These are phyloP conservation scores for Parafenestella ontariensis DNA, from an alignment of 2,329 filamentous ascomycete genomes.

Conservation along the genomic window DNA sequence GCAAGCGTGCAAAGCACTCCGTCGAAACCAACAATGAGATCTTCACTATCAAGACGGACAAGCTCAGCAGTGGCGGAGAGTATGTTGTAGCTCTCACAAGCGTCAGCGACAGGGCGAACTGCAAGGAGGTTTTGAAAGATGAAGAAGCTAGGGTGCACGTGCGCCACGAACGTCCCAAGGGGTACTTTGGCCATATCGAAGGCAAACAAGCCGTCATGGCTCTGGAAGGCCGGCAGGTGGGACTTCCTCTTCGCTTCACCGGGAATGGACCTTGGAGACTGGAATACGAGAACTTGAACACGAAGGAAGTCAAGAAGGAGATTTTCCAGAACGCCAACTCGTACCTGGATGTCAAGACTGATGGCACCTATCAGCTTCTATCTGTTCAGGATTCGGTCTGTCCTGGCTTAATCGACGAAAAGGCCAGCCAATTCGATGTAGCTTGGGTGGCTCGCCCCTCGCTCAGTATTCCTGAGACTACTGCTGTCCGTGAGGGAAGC, in stretches of 20 bases:
- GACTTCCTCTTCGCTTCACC: conserved; percentile 82
- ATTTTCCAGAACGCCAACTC: conserved; percentile 69
- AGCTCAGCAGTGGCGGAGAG: conserved; percentile 81
- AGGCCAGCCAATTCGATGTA: conserved; percentile 78
- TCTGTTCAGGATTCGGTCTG: conserved; percentile 81
- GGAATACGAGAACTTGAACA: conserved; percentile 72
- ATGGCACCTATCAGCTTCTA: conserved; percentile 81
- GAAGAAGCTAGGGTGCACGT: conserved; percentile 86
- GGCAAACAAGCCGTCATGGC: conserved; percentile 77
- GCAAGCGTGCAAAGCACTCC: conserved; percentile 76
- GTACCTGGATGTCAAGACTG: conserved; percentile 67
- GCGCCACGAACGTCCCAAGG: conserved; percentile 85
- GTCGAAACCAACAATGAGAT: conserved; percentile 67
- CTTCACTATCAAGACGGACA: conserved; percentile 77
- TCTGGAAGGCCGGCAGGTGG: conserved; percentile 75
- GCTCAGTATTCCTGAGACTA: conserved; percentile 70
- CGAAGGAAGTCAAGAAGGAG: conserved; percentile 53
- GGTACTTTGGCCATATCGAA: conserved; percentile 83
- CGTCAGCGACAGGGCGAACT: conserved; percentile 84
- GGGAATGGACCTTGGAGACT: conserved; percentile 87
- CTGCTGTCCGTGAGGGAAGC: conserved; percentile 61
- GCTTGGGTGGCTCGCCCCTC: conserved; percentile 85
- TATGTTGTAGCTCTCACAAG: conserved; percentile 87
- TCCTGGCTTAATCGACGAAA: conserved; percentile 77
- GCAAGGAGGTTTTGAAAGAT: conserved; percentile 84